These are phyloP conservation scores for Lavandula angustifolia DNA, from an alignment of 257 asterid genomes.

Conservation along the genomic window DNA sequence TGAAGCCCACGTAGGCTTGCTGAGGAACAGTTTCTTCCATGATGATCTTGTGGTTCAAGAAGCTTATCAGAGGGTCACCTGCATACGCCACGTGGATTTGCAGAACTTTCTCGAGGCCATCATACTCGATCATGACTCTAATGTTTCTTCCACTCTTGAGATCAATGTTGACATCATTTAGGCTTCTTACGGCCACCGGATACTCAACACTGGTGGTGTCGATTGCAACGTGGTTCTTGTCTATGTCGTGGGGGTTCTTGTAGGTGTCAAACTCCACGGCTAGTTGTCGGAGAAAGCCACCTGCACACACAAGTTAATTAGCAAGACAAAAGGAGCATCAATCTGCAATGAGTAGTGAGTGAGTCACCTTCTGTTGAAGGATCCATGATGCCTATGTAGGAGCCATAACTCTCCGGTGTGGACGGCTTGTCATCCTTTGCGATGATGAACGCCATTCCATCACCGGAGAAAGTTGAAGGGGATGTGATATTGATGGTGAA, in stretches of 20 bases:
- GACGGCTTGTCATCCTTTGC: slow-evolving; percentile 61
- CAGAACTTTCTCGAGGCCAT: slow-evolving; percentile 55
- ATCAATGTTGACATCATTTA: slow-evolving; percentile 44
- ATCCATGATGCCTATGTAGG: slow-evolving; percentile 68
- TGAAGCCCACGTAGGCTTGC: slow-evolving; percentile 57
- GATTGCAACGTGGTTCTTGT: slow-evolving; percentile 56
- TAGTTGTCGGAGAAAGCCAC: slow-evolving; percentile 48
- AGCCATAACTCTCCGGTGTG: slow-evolving; percentile 60
- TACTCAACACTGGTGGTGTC: slow-evolving; percentile 53
- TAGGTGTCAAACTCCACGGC: slow-evolving; percentile 65
- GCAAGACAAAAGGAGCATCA: not conserved
- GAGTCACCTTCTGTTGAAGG: slow-evolving; percentile 57
- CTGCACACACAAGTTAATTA: slow-evolving; percentile 22
- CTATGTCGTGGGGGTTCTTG: slow-evolving; percentile 56
- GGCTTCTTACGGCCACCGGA: slow-evolving; percentile 55
- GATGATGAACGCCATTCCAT: slow-evolving; percentile 62
- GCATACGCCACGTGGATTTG: slow-evolving; percentile 45
- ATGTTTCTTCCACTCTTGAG: slow-evolving; percentile 55
- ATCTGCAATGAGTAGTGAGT: not conserved
- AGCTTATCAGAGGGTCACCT: slow-evolving; percentile 32
- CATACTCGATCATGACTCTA: slow-evolving; percentile 43
- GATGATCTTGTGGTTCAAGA: slow-evolving; percentile 45
- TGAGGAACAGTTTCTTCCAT: slow-evolving; percentile 53
- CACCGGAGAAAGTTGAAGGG: slow-evolving; percentile 50
- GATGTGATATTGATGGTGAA: slow-evolving; percentile 51